A percentile compares a stretch with the other conserved stretches of the same genome.
Conservation (phyloP, 2,329 filamentous ascomycete genomes). For the Tolypocladium album region DNA sequence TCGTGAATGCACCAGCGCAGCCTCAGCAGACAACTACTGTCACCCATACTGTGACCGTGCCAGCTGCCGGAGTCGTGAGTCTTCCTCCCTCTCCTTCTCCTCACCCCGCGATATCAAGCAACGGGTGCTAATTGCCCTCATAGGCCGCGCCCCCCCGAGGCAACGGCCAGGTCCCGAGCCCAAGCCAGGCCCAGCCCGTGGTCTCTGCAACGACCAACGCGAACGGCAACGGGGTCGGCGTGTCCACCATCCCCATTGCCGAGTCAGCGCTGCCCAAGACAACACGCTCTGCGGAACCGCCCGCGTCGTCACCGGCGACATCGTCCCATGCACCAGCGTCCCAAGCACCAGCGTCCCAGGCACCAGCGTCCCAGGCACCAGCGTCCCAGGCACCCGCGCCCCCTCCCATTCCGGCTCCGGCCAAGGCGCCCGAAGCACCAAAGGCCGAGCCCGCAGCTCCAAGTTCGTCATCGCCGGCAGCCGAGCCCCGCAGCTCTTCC, state of each 20-base stretch:
- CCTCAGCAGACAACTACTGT: neutral
- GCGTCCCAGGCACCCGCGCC: neutral
- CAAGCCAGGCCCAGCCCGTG: neutral
- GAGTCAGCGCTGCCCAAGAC: conserved; percentile 16
- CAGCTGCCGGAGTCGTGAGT: neutral
- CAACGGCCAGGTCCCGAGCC: neutral
- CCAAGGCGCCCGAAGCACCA: neutral
- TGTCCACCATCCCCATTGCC: conserved; percentile 18
- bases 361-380: too few species aligned
- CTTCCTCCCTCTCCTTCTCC: neutral
- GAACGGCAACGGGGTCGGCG: conserved; percentile 16
- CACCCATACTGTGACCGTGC: neutral
- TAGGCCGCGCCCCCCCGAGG: neutral
- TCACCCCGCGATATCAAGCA: neutral
- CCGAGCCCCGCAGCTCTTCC: neutral
- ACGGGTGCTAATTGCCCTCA: neutral
- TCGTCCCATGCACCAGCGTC: neutral
- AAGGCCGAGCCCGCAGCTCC: neutral
- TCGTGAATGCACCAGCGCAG: neutral
- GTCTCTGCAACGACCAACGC: conserved; percentile 4
- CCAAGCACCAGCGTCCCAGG: neutral
- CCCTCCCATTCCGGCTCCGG: neutral
- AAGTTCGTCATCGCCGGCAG: neutral
- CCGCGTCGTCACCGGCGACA: neutral
- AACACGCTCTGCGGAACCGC: conserved; percentile 7